phyloP scores from a whole-genome alignment of 2,329 filamentous ascomycete genomes.

The Fusarium citri region DNA sequence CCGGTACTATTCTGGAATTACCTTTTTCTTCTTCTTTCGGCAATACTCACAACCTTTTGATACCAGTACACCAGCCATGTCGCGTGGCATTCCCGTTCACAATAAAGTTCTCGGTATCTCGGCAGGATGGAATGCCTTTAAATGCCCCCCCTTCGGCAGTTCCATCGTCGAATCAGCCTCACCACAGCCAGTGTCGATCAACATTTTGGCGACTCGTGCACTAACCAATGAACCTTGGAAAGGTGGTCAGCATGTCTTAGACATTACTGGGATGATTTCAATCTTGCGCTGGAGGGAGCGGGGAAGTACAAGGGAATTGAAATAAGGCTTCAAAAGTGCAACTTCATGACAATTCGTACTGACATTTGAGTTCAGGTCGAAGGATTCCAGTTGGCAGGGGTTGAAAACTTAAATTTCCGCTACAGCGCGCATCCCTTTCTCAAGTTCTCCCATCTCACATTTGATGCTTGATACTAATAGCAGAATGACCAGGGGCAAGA shows the following conservation, averaged over 20 bases:
- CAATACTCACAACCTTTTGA: not conserved
- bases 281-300: not conserved
- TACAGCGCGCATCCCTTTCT: accelerated
- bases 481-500: no score
- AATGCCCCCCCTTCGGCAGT: not conserved
- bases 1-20: not conserved
- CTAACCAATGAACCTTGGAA: not conserved
- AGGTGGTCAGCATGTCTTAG: not conserved
- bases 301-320: not conserved
- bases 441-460: no score
- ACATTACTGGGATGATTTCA: not conserved
- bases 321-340: not conserved
- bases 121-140: not conserved
- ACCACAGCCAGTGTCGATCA: not conserved
- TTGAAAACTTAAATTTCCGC: not conserved
- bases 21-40: not conserved
- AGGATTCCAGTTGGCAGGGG: not conserved
- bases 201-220: not conserved
- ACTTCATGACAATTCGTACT: not conserved
- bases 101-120: not conserved
- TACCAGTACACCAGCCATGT: not conserved
- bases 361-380: not conserved
- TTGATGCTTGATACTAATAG: no score
- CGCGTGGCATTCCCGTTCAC: no score
- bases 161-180: not conserved